These are phyloP conservation scores for Arctium minus DNA, from an alignment of 129 eudicot species.

Conservation along the genomic window DNA sequence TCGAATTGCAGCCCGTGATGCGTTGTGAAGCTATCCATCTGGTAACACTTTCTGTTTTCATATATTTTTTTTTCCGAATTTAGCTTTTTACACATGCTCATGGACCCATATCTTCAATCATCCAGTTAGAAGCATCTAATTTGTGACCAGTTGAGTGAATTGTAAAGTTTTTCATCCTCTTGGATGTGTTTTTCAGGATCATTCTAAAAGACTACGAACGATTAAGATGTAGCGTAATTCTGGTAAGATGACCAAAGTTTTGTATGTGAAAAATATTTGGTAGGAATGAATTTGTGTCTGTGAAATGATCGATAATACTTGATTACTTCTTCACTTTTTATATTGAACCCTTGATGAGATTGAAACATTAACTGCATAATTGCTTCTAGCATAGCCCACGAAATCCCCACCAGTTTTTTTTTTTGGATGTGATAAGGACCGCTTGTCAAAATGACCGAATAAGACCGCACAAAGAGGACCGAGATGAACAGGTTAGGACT, in stretches of 20 bases:
- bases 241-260: conserved; percentile 1
- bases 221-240: background rate
- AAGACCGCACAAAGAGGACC: too few relatives aligned
- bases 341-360: background rate
- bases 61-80: background rate
- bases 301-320: background rate
- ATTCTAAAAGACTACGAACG: background rate
- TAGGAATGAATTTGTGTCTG: background rate
- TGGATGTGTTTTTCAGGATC: conserved; percentile 7
- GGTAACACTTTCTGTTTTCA: background rate
- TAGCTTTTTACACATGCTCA: background rate
- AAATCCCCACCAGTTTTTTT: too few relatives aligned
- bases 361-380: background rate
- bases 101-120: background rate
- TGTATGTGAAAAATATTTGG: background rate
- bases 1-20: conserved; percentile 92
- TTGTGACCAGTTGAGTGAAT: background rate
- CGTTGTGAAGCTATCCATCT: conserved; percentile 40
- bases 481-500: too few relatives aligned
- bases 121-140: conserved; percentile 1
- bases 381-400: too few relatives aligned
- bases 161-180: background rate
- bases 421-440: too few relatives aligned
- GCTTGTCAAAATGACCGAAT: too few relatives aligned
- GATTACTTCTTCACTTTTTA: background rate